These are phyloP conservation scores for Polygonum maritimum DNA, from an alignment of 148 eudicot genomes.

Conservation along the genomic window DNA sequence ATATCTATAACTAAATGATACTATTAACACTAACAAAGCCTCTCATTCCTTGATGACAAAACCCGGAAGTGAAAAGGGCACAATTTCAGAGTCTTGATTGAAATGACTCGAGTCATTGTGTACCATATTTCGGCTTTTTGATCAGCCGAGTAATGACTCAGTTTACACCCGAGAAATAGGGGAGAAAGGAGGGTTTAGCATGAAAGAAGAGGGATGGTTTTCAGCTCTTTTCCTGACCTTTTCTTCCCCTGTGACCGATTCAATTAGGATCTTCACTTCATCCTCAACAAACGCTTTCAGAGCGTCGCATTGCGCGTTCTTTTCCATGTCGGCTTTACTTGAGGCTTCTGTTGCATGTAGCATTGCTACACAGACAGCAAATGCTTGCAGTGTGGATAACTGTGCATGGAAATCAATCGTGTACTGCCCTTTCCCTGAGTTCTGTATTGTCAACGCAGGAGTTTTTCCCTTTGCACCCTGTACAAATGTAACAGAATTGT, in stretches of 20 bases:
- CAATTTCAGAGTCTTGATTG: neutral
- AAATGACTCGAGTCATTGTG: neutral
- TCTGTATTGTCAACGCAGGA: neutral
- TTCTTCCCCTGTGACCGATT: neutral
- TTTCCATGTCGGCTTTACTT: neutral
- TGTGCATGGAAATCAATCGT: constrained; percentile 6
- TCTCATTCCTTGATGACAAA: neutral
- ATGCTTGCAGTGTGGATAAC: constrained; percentile 4
- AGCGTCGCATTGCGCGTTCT: neutral
- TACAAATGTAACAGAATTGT: neutral
- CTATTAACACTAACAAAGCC: neutral
- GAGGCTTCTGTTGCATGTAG: constrained; percentile 8
- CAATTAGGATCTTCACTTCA: constrained; percentile 9
- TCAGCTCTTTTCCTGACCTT: constrained; percentile 4
- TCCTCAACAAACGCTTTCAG: neutral
- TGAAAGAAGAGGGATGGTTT: constrained; percentile 3
- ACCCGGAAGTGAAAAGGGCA: neutral
- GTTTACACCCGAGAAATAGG: constrained; percentile 10
- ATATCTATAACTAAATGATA: neutral
- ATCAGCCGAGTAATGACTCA: neutral
- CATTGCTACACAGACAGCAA: constrained; percentile 6
- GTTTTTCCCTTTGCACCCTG: constrained; percentile 7
- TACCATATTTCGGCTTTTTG: neutral
- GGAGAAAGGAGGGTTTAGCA: constrained; percentile 6
- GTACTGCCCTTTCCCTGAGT: constrained; percentile 1